Conservation (phyloP, 1,284 basidiomycete genomes). For the Moesziomyces globuligerus region DNA sequence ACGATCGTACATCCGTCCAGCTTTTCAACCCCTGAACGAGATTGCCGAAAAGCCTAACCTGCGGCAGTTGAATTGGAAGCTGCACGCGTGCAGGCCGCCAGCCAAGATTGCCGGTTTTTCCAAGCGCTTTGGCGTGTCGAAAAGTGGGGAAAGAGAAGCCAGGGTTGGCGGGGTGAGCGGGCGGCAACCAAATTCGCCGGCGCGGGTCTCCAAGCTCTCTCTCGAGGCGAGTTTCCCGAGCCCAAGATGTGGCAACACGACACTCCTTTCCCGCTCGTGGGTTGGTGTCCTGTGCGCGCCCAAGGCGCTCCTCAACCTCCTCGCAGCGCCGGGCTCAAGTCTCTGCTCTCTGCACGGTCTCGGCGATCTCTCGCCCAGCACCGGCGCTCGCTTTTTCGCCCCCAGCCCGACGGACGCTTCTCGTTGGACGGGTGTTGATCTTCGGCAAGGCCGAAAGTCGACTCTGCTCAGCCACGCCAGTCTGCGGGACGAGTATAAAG, state of each 20-base stretch:
- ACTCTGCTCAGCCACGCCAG: too few relatives aligned
- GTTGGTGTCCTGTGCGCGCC: conserved; percentile 38
- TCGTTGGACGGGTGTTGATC: too few relatives aligned
- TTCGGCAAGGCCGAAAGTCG: too few relatives aligned
- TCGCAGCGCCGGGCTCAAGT: too few relatives aligned
- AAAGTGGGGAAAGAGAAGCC: background rate
- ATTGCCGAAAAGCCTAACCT: background rate
- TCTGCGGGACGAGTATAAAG: conserved; percentile 25
- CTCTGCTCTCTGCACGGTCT: too few relatives aligned
- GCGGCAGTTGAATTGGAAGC: too few relatives aligned
- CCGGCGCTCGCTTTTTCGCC: too few relatives aligned
- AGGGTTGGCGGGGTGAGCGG: background rate
- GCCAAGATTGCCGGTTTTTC: background rate
- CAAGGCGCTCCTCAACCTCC: too few relatives aligned
- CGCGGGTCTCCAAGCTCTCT: background rate
- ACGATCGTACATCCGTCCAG: background rate
- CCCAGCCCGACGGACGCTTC: too few relatives aligned
- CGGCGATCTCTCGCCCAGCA: conserved; percentile 27
- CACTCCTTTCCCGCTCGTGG: background rate
- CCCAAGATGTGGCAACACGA: conserved; percentile 2
- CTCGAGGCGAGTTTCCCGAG: conserved; percentile 21
- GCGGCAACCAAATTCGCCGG: conserved; percentile 41
- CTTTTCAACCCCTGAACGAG: background rate
- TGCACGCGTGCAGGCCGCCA: background rate
- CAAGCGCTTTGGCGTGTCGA: too few relatives aligned